Percentiles rank a stretch among this genome's conserved stretches.
Evolutionary conservation across 78 protist genomes (phyloP).

Genomic region (Dictyostelium brefeldianum): DNA sequence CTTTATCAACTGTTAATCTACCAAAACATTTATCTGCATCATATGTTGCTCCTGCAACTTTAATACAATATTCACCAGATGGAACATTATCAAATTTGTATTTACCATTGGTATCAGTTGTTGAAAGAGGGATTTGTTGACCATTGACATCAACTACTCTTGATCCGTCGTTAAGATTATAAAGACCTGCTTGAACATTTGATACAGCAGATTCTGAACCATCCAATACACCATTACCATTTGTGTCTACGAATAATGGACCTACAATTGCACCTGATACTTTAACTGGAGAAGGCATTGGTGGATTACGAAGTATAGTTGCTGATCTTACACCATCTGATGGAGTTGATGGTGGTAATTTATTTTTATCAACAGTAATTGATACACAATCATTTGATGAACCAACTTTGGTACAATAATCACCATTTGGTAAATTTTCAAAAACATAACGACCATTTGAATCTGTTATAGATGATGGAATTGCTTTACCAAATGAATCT

Average conservation of each 20-base stretch:
- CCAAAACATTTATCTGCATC: slow-evolving; percentile 16
- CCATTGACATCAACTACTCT: slow-evolving; percentile 11
- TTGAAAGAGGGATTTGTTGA: neutral
- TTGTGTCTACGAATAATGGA: neutral
- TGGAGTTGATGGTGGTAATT: neutral
- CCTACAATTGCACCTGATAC: neutral
- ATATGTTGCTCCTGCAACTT: neutral
- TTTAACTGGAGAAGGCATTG: too few relatives aligned
- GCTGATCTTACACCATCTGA: neutral
- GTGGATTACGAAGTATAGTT: neutral
- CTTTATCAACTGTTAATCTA: neutral
- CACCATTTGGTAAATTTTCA: slow-evolving; percentile 12
- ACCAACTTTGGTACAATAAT: neutral
- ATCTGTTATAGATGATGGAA: neutral
- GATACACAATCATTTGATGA: slow-evolving; percentile 23
- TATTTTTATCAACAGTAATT: neutral
- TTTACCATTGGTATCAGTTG: neutral
- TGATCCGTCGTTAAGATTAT: neutral
- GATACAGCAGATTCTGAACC: neutral
- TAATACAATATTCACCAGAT: neutral
- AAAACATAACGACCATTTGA: neutral
- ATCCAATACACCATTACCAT: slow-evolving; percentile 2
- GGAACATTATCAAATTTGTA: slow-evolving; percentile 30
- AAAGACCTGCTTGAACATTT: neutral
- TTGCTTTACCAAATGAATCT: neutral